Percentiles rank a stretch among this genome's conserved stretches.
phyloP scores from a whole-genome alignment of 257 asterid genomes.

The Plantago ovata region DNA sequence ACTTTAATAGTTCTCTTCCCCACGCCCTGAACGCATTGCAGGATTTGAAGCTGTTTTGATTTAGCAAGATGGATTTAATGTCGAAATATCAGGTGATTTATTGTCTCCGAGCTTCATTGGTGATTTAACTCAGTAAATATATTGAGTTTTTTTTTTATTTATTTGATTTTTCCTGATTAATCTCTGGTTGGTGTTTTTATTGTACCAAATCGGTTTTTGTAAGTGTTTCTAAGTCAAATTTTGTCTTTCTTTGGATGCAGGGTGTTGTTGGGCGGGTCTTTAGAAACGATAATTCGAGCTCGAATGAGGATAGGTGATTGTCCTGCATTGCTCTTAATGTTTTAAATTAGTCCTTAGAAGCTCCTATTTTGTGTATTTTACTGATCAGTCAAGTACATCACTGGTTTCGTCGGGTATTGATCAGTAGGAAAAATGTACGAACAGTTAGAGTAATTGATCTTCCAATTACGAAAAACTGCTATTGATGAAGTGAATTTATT shows the following conservation, averaged over 20 bases:
- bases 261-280: conserved; percentile 93
- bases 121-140: background rate
- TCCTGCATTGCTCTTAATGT: conserved; percentile 5
- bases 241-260: conserved; percentile 40
- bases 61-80: conserved; percentile 63
- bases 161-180: background rate
- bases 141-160: background rate
- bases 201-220: conserved; percentile 1
- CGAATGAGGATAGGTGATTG: conserved; percentile 77
- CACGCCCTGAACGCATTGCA: conserved; percentile 40
- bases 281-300: conserved; percentile 65
- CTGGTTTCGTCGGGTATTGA: background rate
- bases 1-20: too few species aligned
- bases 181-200: background rate
- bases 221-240: background rate
- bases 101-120: background rate
- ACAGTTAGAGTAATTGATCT: too few species aligned
- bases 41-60: conserved; percentile 28
- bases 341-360: background rate
- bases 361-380: background rate
- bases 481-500: too few species aligned
- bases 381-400: background rate
- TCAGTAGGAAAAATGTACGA: background rate
- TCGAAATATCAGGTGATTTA: conserved; percentile 79
- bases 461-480: too few species aligned